Evolutionary conservation across 1,284 basidiomycete genomes (phyloP).

Genomic region (Leccinum angustisporum): DNA sequence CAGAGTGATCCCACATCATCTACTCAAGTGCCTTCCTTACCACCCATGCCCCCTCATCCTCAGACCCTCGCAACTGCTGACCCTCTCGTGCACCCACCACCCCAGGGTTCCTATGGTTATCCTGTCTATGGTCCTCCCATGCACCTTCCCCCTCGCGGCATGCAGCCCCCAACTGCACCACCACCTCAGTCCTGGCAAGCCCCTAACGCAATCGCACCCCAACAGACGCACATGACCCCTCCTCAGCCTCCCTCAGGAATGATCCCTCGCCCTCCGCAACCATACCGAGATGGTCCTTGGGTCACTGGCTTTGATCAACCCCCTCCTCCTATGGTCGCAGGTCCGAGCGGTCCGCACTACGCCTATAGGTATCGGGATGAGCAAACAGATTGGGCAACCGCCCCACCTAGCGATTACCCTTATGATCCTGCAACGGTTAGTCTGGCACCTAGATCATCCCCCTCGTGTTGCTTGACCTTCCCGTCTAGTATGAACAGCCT

Average conservation of each 20-base stretch:
- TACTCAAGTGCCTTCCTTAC: constrained; percentile 27
- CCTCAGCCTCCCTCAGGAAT: constrained; percentile 42
- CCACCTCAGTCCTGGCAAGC: constrained; percentile 65
- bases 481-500: constrained; percentile 41
- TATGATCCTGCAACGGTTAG: constrained; percentile 52
- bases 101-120: constrained; percentile 43
- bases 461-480: constrained; percentile 7
- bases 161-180: constrained; percentile 46
- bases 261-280: constrained; percentile 45
- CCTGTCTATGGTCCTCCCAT: constrained; percentile 46
- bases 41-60: constrained; percentile 34
- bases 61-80: constrained; percentile 32
- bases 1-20: constrained; percentile 33
- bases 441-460: constrained; percentile 10
- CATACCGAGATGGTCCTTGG: constrained; percentile 53
- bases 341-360: constrained; percentile 42
- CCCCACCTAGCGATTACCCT: constrained; percentile 46
- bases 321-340: constrained; percentile 45
- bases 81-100: constrained; percentile 33
- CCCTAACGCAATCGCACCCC: constrained; percentile 56
- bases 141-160: constrained; percentile 41
- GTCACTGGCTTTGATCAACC: constrained; percentile 44
- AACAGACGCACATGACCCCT: constrained; percentile 59
- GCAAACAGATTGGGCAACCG: constrained; percentile 47
- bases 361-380: constrained; percentile 63